Evolutionary conservation across 371 early-diverging fungal genomes (phyloP).

Genomic region (Saksenaea oblongispora): DNA sequence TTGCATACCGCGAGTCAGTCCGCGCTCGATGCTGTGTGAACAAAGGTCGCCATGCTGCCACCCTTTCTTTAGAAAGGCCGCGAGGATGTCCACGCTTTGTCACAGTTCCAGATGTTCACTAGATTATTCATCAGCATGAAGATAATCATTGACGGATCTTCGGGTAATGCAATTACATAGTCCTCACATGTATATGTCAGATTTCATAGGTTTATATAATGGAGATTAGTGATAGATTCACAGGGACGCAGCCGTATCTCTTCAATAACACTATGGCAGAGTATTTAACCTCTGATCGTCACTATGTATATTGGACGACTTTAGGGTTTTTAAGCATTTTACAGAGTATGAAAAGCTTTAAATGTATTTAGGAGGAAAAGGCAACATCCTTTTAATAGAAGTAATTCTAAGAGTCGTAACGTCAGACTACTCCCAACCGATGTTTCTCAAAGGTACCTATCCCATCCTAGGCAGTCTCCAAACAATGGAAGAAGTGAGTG

Average conservation of each 20-base stretch:
- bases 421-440: neutral
- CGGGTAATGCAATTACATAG: neutral
- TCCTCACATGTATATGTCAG: neutral
- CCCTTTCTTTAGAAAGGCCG: neutral
- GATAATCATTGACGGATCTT: neutral
- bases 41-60: neutral
- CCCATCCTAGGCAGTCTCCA: neutral
- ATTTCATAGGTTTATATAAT: neutral
- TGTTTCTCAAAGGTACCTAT: neutral
- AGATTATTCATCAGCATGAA: neutral
- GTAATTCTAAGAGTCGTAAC: neutral
- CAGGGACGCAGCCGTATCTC: neutral
- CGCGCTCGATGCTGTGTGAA: conserved; percentile 1
- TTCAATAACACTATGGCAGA: neutral
- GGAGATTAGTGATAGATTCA: neutral
- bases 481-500: neutral
- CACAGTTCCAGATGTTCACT: neutral
- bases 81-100: conserved; percentile 3
- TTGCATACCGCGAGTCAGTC: conserved; percentile 1
- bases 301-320: neutral
- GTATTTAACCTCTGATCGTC: neutral
- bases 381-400: neutral
- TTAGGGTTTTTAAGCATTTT: neutral
- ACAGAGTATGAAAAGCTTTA: neutral
- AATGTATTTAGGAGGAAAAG: neutral